Percentiles rank a stretch among this genome's conserved stretches.
Evolutionary conservation across 2,329 filamentous ascomycete species (phyloP).

Genomic region (Rutstroemia sp.): DNA sequence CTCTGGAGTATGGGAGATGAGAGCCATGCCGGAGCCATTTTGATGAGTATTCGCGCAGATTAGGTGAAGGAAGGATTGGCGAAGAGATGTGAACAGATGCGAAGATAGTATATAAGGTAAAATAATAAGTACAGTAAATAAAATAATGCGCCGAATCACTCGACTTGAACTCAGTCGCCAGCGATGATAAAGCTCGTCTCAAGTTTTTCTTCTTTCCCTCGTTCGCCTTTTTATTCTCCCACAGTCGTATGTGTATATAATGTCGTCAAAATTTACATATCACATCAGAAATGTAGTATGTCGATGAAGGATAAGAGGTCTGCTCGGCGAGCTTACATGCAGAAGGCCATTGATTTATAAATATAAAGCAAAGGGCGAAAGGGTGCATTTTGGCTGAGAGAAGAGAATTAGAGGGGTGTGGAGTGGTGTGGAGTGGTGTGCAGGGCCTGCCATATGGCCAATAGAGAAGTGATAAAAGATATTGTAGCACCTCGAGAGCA

Average conservation of each 20-base stretch:
- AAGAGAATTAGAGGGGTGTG: background rate
- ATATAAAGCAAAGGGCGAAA: background rate
- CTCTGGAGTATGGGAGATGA: slow-evolving; percentile 12
- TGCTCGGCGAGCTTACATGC: background rate
- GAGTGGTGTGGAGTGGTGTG: background rate
- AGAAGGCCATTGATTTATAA: slow-evolving; percentile 3
- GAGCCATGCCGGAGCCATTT: slow-evolving; percentile 1
- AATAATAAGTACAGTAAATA: too few species aligned
- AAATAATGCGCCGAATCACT: background rate
- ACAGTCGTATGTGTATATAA: background rate
- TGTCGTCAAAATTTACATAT: background rate
- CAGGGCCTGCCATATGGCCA: background rate
- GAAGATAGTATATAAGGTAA: background rate
- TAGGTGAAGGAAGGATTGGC: background rate
- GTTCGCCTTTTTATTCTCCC: background rate
- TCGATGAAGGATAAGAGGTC: background rate
- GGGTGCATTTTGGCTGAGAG: background rate
- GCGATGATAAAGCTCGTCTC: background rate
- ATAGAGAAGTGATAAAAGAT: background rate
- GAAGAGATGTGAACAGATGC: background rate
- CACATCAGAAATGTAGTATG: background rate
- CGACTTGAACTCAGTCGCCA: slow-evolving; percentile 5
- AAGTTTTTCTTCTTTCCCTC: background rate
- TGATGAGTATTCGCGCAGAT: background rate
- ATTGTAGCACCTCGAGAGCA: too few species aligned